Conservation (phyloP, 1,284 basidiomycete species). For the Phylloboletellus chloephorus region DNA sequence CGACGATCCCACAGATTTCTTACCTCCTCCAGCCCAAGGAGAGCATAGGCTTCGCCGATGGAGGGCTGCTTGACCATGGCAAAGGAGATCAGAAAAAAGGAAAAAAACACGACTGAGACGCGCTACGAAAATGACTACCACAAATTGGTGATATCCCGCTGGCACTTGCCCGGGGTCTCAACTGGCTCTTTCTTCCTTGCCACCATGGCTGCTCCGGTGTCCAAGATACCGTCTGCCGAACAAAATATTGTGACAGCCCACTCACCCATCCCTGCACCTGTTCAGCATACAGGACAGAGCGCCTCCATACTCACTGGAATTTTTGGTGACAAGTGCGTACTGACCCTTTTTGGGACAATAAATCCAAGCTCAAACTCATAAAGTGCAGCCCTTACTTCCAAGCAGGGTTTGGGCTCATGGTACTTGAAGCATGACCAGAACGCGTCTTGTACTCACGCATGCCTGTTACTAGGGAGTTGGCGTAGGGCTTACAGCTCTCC, state of each 20-base stretch:
- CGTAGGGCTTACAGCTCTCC: conserved; percentile 71
- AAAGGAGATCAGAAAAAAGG: conserved; percentile 7
- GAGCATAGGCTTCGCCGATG: conserved; percentile 47
- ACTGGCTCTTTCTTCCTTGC: conserved; percentile 9
- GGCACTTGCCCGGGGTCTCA: not conserved
- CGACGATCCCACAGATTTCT: conserved; percentile 8
- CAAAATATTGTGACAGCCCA: conserved; percentile 4
- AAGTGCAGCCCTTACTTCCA: conserved; percentile 86
- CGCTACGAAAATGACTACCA: conserved; percentile 20
- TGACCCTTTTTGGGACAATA: not conserved
- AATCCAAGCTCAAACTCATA: conserved; percentile 17
- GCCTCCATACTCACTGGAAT: conserved; percentile 16
- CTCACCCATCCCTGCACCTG: conserved; percentile 11
- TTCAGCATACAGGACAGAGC: conserved; percentile 9
- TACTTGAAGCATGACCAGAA: conserved; percentile 32
- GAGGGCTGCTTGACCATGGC: conserved; percentile 37
- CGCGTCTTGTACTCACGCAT: conserved; percentile 10
- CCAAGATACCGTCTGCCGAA: conserved; percentile 1
- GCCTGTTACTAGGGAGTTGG: conserved; percentile 66
- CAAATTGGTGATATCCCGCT: not conserved
- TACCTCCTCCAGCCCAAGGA: conserved; percentile 59
- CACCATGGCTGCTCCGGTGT: conserved; percentile 15
- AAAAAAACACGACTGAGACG: conserved; percentile 29
- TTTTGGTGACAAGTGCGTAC: conserved; percentile 34
- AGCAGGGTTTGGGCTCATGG: conserved; percentile 95